A percentile compares a stretch with the other conserved stretches of the same genome.
These are phyloP conservation scores for Pseudocercospora musae DNA, from an alignment of 2,329 filamentous ascomycete species.

Conservation along the genomic window DNA sequence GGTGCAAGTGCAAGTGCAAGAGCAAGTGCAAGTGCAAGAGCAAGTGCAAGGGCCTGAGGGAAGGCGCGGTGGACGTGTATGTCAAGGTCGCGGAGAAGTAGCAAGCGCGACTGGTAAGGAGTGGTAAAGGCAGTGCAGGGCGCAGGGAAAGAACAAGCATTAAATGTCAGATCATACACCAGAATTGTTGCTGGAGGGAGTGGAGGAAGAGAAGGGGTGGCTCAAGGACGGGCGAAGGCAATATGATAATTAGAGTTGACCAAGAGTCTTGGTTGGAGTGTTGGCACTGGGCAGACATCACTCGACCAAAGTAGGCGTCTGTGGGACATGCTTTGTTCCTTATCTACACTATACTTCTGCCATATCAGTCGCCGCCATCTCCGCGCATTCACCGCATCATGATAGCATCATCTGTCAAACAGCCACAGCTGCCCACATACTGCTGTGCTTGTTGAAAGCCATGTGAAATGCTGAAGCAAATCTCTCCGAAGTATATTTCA, in stretches of 20 bases:
- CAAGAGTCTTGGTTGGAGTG: neutral
- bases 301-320: neutral
- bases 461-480: neutral
- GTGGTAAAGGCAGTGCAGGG: no score
- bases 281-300: neutral
- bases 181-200: neutral
- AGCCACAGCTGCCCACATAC: neutral
- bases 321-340: neutral
- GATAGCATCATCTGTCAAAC: neutral
- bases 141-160: conserved; percentile 1
- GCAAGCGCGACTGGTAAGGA: no score
- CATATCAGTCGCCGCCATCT: neutral
- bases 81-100: neutral
- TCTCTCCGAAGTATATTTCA: neutral
- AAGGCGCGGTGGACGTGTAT: no score
- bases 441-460: no score
- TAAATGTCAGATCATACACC: neutral
- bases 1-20: no score
- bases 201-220: neutral
- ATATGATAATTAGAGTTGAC: neutral
- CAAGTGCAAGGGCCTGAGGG: neutral
- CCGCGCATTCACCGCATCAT: neutral
- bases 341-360: neutral
- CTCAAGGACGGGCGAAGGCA: neutral
- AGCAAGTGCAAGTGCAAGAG: no score